Conservation (phyloP, 345 rosid species). For the Eucalyptus erythrocorys region DNA sequence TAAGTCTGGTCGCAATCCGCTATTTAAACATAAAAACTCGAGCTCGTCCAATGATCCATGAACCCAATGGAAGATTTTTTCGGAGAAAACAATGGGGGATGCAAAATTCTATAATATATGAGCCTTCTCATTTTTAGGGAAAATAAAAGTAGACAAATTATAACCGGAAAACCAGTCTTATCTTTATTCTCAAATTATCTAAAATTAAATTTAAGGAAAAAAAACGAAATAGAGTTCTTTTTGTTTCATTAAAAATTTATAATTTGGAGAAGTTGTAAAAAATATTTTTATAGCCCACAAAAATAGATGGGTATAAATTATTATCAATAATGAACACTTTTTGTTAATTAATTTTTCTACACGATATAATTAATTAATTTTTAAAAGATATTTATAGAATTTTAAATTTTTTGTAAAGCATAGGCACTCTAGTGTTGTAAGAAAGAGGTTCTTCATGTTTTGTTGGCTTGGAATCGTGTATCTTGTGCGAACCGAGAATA, state of each 20-base stretch:
- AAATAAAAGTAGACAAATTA: too few relatives aligned
- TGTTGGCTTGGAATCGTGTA: not conserved
- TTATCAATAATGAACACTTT: too few relatives aligned
- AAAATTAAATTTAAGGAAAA: too few relatives aligned
- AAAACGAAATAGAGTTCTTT: too few relatives aligned
- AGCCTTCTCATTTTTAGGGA: too few relatives aligned
- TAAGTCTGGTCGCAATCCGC: too few relatives aligned
- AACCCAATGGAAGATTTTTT: too few relatives aligned
- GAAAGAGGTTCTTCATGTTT: not conserved
- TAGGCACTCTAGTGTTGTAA: not conserved
- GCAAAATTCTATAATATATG: too few relatives aligned
- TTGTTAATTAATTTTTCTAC: not conserved
- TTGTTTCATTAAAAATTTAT: not conserved
- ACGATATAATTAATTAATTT: rapidly evolving
- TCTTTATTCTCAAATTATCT: not conserved
- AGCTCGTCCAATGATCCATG: too few relatives aligned
- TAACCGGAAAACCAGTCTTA: not conserved
- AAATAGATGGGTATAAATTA: not conserved
- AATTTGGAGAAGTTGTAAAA: too few relatives aligned
- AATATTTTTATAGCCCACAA: not conserved
- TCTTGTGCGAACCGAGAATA: not conserved
- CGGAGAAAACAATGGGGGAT: not conserved
- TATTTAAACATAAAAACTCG: too few relatives aligned
- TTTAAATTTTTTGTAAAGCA: not conserved
- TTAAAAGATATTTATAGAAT: not conserved